Conservation (phyloP, 2,329 filamentous ascomycete species). For the Fusarium oxysporum region DNA sequence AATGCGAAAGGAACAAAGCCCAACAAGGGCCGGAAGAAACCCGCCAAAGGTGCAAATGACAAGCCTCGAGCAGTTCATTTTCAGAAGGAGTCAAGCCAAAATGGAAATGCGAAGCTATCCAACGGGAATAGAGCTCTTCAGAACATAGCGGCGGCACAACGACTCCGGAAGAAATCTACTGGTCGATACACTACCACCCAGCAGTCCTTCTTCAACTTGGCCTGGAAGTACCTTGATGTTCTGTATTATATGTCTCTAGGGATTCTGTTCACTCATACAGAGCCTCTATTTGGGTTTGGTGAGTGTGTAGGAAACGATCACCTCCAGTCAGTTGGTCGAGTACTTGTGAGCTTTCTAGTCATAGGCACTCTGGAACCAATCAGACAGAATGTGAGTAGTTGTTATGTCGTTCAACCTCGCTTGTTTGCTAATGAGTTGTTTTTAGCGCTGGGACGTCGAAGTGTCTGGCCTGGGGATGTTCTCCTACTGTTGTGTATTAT, state of each 20-base stretch:
- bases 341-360: conserved; percentile 33
- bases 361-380: conserved; percentile 42
- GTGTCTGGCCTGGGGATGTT: conserved; percentile 34
- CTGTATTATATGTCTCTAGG: conserved; percentile 10
- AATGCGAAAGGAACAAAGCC: not conserved
- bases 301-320: not conserved
- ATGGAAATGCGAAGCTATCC: not conserved
- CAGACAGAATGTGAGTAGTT: conserved; percentile 31
- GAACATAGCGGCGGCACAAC: not conserved
- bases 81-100: not conserved
- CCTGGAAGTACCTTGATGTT: not conserved
- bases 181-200: not conserved
- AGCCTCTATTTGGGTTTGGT: not conserved
- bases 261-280: conserved; percentile 10
- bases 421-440: not conserved
- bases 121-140: not conserved
- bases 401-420: not conserved
- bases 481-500: conserved; percentile 11
- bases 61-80: not conserved
- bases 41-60: not conserved
- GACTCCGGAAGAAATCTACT: not conserved
- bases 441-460: conserved; percentile 36
- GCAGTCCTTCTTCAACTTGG: not conserved
- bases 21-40: not conserved
- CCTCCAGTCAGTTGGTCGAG: conserved; percentile 11